These are phyloP conservation scores for Buxus sempervirens DNA, from an alignment of 164 flowering plant genomes.

Conservation along the genomic window DNA sequence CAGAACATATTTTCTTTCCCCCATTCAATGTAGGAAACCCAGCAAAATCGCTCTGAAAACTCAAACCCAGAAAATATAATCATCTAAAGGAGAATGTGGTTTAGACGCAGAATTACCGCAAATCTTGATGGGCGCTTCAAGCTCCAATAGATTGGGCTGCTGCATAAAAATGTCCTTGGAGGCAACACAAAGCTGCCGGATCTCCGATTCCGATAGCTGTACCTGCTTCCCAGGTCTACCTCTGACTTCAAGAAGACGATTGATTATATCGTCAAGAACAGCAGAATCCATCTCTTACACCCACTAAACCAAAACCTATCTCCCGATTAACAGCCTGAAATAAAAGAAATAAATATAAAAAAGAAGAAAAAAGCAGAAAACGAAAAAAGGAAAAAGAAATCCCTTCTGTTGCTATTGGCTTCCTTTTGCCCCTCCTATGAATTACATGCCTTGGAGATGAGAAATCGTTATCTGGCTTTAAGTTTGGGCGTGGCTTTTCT, in stretches of 20 bases:
- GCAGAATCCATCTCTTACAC: slow-evolving; percentile 38
- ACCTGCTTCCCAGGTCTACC: slow-evolving; percentile 71
- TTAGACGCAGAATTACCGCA: slow-evolving; percentile 43
- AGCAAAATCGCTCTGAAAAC: neutral
- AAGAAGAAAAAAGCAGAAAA: neutral
- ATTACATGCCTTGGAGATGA: slow-evolving; percentile 4
- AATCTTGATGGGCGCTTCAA: slow-evolving; percentile 83
- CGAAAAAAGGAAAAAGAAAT: neutral
- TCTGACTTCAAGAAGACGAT: slow-evolving; percentile 55
- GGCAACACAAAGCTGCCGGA: slow-evolving; percentile 54
- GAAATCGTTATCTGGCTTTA: slow-evolving; percentile 7
- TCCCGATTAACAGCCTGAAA: neutral
- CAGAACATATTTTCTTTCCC: neutral
- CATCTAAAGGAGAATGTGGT: neutral
- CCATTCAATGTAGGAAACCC: neutral
- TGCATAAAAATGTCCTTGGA: slow-evolving; percentile 65
- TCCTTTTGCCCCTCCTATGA: neutral
- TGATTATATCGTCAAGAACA: slow-evolving; percentile 58
- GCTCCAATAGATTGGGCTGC: slow-evolving; percentile 72
- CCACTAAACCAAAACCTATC: neutral
- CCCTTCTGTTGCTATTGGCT: neutral
- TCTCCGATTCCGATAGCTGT: slow-evolving; percentile 73
- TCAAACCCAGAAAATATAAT: slow-evolving; percentile 3
- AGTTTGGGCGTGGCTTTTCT: slow-evolving; percentile 14
- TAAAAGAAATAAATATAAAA: neutral